These are phyloP conservation scores for Rhizopus sp. DNA, from an alignment of 371 early-diverging fungal species.

Conservation along the genomic window DNA sequence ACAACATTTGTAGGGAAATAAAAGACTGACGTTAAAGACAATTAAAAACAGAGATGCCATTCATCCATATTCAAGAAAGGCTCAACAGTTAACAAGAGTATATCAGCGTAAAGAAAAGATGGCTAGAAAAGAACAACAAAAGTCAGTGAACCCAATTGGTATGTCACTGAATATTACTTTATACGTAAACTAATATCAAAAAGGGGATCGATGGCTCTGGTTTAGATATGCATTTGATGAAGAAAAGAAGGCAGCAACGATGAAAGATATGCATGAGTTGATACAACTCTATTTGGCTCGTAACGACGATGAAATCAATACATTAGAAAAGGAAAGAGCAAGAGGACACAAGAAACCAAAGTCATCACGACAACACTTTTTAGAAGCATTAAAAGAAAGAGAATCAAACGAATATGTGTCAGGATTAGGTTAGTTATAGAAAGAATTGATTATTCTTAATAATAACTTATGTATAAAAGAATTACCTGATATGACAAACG, in stretches of 20 bases:
- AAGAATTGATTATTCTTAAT: not conserved
- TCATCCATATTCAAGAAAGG: conserved; percentile 67
- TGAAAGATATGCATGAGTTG: conserved; percentile 52
- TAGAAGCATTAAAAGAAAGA: conserved; percentile 44
- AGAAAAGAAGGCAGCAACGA: conserved; percentile 35
- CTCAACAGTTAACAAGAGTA: conserved; percentile 56
- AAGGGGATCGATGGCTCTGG: conserved; percentile 62
- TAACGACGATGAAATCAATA: conserved; percentile 55
- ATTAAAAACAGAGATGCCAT: conserved; percentile 64
- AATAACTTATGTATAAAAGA: conserved; percentile 34
- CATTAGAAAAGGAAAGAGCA: conserved; percentile 46
- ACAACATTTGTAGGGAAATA: conserved; percentile 33
- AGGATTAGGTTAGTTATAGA: conserved; percentile 53
- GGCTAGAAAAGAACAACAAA: conserved; percentile 34
- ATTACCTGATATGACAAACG: conserved; percentile 60
- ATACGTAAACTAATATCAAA: not conserved
- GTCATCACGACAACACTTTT: conserved; percentile 48
- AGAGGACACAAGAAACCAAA: conserved; percentile 54
- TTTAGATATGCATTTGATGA: conserved; percentile 63
- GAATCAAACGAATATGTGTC: conserved; percentile 59
- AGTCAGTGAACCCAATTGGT: conserved; percentile 37
- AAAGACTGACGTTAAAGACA: conserved; percentile 59
- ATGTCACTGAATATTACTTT: conserved; percentile 5
- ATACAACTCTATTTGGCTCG: conserved; percentile 52
- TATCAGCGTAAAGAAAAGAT: conserved; percentile 56